Base-by-base conservation (phyloP, 805 yeast genomes). In the Metschnikowia gelsemii region DNA sequence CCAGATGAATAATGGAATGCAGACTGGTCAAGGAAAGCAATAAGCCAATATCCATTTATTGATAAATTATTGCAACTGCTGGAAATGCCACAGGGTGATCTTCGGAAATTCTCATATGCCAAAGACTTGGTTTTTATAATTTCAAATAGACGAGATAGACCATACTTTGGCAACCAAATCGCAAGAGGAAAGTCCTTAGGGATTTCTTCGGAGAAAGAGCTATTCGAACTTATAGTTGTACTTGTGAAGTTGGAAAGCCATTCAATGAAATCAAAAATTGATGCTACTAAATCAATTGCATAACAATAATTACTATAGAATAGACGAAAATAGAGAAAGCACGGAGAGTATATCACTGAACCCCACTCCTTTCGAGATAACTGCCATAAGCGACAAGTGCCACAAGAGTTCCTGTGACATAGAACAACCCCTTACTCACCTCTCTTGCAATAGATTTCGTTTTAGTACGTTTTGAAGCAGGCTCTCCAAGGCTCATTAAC, bases 331-430 rank as follows among this genome's bases (percentile, higher is more conserved):
- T 18, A 30, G 20, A 22, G 17, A 35, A 14, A 34, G 39, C 40
- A 18, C 45, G 44, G 19, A 49, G 49, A 24, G n/a, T 13, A 11
- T 18, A 25, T 14, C 14, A 16, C 33, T 31, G 40, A n/a, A 21
- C 16, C 14, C 37, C 42, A 14, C 26, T 29, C 23, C 13, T 32
- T 21, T 47, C 53, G 32, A 49, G 49, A 20, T 39, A 38, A 29
- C 63, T 52, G n/a, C 72, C 72, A 51, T 65, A 68, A 5, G 57
- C 47, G n/a, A 68, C 70, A 37, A 68, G 53, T 1, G 66, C 70
- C 8, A 58, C 40, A 18, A 68, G 49, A 6, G 72, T 64, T 2
- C 60, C 64, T 8, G 54, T 27, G 4, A 52, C 63, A 43, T 68
- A 68, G 8, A 61, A 25, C 6, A 57, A 35, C 11, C 68, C 73